Evolutionary conservation across 768 basidiomycete species (phyloP).

Genomic region (Leccinum disarticulatum): DNA sequence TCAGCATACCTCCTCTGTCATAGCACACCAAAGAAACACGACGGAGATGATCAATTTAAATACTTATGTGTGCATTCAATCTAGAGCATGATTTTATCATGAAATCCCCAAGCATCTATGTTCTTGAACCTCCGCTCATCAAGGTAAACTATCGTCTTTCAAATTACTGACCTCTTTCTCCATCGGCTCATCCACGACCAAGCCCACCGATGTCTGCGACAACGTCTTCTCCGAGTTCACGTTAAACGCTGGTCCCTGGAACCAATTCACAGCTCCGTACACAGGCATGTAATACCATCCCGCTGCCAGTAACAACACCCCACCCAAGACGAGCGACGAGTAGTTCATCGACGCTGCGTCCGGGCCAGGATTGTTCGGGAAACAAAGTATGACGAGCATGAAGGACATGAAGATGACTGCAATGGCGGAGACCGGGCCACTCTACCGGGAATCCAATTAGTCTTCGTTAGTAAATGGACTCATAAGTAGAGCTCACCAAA

Average conservation of each 20-base stretch:
- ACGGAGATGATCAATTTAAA: too few species aligned
- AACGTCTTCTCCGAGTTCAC: slow-evolving; percentile 24
- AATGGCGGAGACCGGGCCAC: slow-evolving; percentile 49
- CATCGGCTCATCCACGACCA: background rate
- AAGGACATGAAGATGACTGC: slow-evolving; percentile 65
- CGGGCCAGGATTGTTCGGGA: slow-evolving; percentile 52
- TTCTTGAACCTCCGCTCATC: background rate
- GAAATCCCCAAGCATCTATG: too few species aligned
- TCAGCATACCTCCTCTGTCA: too few species aligned
- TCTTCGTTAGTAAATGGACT: background rate
- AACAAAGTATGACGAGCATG: slow-evolving; percentile 59
- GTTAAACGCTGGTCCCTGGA: slow-evolving; percentile 56
- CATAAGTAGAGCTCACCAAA: slow-evolving; percentile 28
- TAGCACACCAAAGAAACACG: too few species aligned
- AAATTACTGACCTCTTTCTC: background rate
- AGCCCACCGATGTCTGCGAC: background rate
- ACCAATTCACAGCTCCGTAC: slow-evolving; percentile 74
- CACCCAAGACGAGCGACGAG: slow-evolving; percentile 60
- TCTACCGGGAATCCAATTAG: slow-evolving; percentile 32
- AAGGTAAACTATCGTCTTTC: background rate
- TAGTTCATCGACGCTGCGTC: slow-evolving; percentile 63
- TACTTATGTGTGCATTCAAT: too few species aligned
- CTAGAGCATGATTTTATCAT: too few species aligned
- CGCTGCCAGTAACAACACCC: slow-evolving; percentile 54
- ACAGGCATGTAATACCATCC: slow-evolving; percentile 66